Evolutionary conservation across 2,329 filamentous ascomycete genomes (phyloP).

Genomic region (Talaromyces sp.): DNA sequence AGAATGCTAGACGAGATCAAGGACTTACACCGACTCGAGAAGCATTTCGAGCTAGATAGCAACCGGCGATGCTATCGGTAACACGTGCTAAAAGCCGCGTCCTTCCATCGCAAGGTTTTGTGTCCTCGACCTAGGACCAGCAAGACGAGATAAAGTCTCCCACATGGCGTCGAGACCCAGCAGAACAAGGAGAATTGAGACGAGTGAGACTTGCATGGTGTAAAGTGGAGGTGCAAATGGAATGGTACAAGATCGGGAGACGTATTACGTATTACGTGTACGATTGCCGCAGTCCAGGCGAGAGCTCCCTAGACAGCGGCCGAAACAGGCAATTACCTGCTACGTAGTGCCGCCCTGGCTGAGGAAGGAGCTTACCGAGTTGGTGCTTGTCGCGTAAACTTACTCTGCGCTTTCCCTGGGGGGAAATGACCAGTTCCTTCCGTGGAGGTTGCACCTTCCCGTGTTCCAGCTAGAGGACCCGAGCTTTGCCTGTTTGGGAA

Average conservation of each 20-base stretch:
- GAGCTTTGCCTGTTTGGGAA: neutral
- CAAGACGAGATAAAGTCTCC: neutral
- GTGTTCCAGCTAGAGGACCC: neutral
- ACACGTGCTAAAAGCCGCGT: neutral
- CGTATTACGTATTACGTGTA: neutral
- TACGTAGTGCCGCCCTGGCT: neutral
- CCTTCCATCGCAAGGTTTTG: neutral
- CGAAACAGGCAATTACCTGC: neutral
- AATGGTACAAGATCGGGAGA: neutral
- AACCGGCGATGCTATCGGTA: neutral
- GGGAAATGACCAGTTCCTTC: neutral
- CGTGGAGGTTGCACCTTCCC: neutral
- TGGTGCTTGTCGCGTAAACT: conserved; percentile 1
- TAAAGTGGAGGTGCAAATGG: neutral
- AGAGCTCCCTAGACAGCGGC: neutral
- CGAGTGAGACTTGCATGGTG: neutral
- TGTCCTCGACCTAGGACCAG: neutral
- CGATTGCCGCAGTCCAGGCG: neutral
- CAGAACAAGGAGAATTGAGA: neutral
- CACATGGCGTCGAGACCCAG: neutral
- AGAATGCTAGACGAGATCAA: neutral
- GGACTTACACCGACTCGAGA: neutral
- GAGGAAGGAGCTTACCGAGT: conserved; percentile 1
- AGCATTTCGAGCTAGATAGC: neutral
- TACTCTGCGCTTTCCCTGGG: neutral